Percentiles rank a stretch among this genome's conserved stretches.
phyloP scores from a whole-genome alignment of 306 rosid genomes.

The Heteromeles arbutifolia region DNA sequence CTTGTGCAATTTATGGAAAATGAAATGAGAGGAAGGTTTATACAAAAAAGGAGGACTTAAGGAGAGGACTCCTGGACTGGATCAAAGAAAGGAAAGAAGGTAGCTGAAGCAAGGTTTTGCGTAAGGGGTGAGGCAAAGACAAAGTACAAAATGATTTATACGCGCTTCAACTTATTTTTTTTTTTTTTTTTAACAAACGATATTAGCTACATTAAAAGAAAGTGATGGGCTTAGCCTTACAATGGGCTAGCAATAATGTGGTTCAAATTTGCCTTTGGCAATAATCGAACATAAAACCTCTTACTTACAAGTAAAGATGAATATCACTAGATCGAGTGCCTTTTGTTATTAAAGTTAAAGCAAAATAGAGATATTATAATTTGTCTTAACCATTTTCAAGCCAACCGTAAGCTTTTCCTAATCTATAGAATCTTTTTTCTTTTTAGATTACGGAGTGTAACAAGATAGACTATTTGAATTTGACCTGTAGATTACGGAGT shows the following conservation, averaged over 20 bases:
- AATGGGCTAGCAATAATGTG: no score
- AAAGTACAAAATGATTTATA: not conserved
- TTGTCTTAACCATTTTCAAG: not conserved
- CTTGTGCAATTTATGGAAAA: not conserved
- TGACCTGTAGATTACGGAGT: not conserved
- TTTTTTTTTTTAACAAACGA: no score
- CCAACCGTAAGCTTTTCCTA: not conserved
- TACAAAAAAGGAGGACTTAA: not conserved
- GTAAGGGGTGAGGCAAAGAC: not conserved
- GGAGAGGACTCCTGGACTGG: constrained; percentile 3
- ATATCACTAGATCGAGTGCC: not conserved
- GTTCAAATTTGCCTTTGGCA: no score
- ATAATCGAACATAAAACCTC: no score
- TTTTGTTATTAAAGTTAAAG: not conserved
- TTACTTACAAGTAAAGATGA: no score
- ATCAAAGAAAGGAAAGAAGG: not conserved
- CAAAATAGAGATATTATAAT: not conserved
- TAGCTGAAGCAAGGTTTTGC: constrained; percentile 8
- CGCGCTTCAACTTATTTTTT: not conserved
- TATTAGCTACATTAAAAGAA: no score
- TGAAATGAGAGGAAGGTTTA: not conserved
- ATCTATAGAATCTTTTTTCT: not conserved
- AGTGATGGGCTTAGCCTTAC: fast-evolving
- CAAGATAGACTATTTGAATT: no score
- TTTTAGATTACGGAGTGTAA: no score